Conservation (phyloP, 2,329 filamentous ascomycete genomes). For the Chalara sp. region DNA sequence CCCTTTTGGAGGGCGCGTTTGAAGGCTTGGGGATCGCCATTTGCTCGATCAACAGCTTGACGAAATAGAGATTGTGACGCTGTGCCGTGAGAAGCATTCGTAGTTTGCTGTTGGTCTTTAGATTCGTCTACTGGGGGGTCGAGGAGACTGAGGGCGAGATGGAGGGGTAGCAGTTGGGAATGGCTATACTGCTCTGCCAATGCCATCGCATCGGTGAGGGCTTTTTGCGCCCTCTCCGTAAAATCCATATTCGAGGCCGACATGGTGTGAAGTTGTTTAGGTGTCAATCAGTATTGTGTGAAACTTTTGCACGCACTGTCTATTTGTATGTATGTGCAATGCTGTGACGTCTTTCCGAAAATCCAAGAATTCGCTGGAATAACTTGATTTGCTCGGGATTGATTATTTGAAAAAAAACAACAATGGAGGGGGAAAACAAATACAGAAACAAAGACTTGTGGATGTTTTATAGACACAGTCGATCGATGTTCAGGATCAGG, state of each 20-base stretch:
- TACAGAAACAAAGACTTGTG: no score
- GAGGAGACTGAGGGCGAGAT: constrained; percentile 78
- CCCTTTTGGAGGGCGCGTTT: constrained; percentile 87
- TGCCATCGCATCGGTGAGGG: constrained; percentile 80
- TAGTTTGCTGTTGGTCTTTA: constrained; percentile 67
- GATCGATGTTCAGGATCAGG: no score
- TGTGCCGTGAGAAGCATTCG: constrained; percentile 57
- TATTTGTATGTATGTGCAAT: no score
- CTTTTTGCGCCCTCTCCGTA: constrained; percentile 86
- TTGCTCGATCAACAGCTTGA: constrained; percentile 88
- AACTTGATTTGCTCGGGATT: no score
- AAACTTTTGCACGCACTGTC: background rate
- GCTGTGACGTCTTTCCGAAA: no score
- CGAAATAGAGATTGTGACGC: constrained; percentile 73
- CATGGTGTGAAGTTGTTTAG: constrained; percentile 43
- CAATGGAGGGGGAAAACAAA: no score
- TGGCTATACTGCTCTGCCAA: constrained; percentile 87
- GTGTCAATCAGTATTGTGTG: constrained; percentile 17
- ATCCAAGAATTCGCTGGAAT: no score
- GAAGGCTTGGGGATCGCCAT: constrained; percentile 85
- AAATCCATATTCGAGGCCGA: constrained; percentile 73
- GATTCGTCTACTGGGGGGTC: constrained; percentile 69
- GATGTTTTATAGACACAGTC: no score
- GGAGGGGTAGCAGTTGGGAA: constrained; percentile 82
- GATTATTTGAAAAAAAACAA: no score